Conservation (phyloP, 1,139 yeast species). For the Debaryomyces psychrophilus region DNA sequence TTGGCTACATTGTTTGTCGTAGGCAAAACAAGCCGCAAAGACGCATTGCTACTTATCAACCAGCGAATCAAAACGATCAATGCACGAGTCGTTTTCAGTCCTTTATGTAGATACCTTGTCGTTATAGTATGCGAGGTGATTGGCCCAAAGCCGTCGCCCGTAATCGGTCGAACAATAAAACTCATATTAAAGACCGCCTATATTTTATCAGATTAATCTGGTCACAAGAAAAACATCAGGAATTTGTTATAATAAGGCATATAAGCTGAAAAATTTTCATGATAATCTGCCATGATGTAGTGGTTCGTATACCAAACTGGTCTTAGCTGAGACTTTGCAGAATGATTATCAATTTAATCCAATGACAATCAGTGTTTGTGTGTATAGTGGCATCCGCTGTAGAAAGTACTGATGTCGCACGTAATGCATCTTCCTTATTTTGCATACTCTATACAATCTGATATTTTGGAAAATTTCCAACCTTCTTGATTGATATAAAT, state of each 20-base stretch:
- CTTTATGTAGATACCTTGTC: neutral
- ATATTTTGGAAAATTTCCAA: neutral
- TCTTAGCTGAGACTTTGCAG: neutral
- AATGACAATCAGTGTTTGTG: neutral
- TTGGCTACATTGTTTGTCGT: neutral
- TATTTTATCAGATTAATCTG: conserved; percentile 7
- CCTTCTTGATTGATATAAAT: conserved; percentile 9
- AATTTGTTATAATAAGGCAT: conserved; percentile 1
- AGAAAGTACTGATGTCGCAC: neutral
- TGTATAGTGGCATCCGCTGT: neutral
- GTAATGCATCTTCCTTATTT: neutral
- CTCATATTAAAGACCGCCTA: neutral
- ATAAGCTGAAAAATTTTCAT: conserved; percentile 8
- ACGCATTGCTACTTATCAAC: neutral
- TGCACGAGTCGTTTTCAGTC: neutral
- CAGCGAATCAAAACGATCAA: neutral
- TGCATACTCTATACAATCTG: neutral
- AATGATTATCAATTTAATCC: conserved; percentile 4
- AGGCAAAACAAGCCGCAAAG: neutral
- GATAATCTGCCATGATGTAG: neutral
- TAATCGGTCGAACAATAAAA: neutral
- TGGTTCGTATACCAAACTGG: conserved; percentile 5
- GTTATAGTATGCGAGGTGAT: neutral
- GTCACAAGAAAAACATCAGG: neutral
- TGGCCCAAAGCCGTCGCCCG: neutral